Conservation (phyloP, 1,284 basidiomycete species). For the Moesziomyces parantarcticus region DNA sequence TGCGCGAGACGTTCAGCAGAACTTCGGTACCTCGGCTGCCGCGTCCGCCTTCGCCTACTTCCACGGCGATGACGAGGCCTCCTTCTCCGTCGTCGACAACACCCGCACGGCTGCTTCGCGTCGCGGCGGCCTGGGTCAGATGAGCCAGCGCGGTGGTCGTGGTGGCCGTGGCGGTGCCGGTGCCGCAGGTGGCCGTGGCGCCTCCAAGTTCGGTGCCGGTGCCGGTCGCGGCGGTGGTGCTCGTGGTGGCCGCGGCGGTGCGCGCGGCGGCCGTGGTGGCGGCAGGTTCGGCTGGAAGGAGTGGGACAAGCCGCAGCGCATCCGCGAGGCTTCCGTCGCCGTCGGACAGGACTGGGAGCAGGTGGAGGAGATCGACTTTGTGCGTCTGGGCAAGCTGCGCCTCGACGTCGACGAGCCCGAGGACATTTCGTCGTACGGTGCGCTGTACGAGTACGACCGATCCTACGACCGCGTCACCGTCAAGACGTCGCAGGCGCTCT, state of each 20-base stretch:
- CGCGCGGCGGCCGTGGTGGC: slow-evolving; percentile 50
- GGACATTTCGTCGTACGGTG: slow-evolving; percentile 79
- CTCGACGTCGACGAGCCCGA: slow-evolving; percentile 76
- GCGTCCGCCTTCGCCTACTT: slow-evolving; percentile 94
- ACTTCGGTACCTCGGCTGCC: slow-evolving; percentile 52
- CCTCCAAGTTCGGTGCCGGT: slow-evolving; percentile 54
- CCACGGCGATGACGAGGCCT: slow-evolving; percentile 97
- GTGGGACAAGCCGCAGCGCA: slow-evolving; percentile 90
- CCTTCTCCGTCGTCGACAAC: slow-evolving; percentile 95
- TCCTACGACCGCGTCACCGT: slow-evolving; percentile 90
- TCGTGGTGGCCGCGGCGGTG: slow-evolving; percentile 69
- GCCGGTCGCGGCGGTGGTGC: slow-evolving; percentile 54
- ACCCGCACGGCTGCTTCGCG: slow-evolving; percentile 67
- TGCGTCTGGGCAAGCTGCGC: slow-evolving; percentile 87
- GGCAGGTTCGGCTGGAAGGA: slow-evolving; percentile 86
- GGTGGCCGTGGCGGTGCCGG: slow-evolving; percentile 60
- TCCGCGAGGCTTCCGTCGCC: slow-evolving; percentile 91
- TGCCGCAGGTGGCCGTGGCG: slow-evolving; percentile 45
- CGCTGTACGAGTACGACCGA: slow-evolving; percentile 93
- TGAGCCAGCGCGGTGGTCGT: slow-evolving; percentile 61
- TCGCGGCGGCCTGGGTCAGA: slow-evolving; percentile 70
- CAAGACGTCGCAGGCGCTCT: slow-evolving; percentile 87
- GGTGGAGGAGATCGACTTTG: slow-evolving; percentile 97
- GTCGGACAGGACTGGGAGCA: slow-evolving; percentile 92
- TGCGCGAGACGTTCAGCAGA: slow-evolving; percentile 55